Evolutionary conservation across 441 rosid species (phyloP).

Genomic region (Adansonia madagascariensis): DNA sequence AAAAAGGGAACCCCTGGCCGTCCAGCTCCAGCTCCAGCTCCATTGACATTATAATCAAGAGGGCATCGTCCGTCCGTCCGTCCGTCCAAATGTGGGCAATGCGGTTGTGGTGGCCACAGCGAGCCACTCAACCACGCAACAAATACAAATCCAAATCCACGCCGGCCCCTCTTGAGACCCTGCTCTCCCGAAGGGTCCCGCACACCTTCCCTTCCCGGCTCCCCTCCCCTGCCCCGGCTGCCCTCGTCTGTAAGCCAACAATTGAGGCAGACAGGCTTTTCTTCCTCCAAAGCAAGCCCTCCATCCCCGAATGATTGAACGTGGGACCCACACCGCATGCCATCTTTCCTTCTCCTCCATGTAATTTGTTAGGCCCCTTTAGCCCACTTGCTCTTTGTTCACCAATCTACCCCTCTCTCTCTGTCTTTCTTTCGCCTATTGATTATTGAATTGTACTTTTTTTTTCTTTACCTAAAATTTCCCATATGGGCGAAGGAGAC

Average conservation of each 20-base stretch:
- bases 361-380: not conserved
- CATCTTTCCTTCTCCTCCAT: not conserved
- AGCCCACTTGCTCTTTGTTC: no score
- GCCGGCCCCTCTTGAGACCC: not conserved
- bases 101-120: no score
- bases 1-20: no score
- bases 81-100: not conserved
- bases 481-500: not conserved
- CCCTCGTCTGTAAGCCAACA: no score
- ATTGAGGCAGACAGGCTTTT: no score
- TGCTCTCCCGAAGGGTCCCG: not conserved
- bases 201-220: not conserved
- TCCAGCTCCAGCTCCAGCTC: no score
- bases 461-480: not conserved
- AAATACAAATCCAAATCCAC: no score
- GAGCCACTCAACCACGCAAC: no score
- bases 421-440: no score
- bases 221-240: no score
- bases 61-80: not conserved
- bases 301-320: not conserved
- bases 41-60: not conserved
- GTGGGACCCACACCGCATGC: slow-evolving; percentile 11
- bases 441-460: no score
- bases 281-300: not conserved
- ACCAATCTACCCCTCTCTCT: no score